Percentiles rank a stretch among this genome's conserved stretches.
These are phyloP conservation scores for Narthecium ossifragum DNA, from an alignment of 106 monocot species.

Conservation along the genomic window DNA sequence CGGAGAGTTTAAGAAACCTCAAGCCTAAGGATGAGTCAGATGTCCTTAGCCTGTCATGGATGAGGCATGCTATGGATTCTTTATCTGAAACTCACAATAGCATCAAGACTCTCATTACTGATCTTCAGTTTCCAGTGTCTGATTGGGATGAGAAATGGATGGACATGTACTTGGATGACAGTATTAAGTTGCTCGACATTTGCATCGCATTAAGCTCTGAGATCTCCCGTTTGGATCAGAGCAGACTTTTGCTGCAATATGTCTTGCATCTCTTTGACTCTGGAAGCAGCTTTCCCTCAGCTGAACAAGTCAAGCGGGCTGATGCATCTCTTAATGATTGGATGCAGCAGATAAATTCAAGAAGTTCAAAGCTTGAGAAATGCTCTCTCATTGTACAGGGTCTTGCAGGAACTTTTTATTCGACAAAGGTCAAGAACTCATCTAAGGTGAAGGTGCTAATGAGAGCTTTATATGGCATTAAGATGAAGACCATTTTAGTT, in stretches of 20 bases:
- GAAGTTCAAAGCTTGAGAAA: constrained; percentile 38
- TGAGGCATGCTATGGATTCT: constrained; percentile 44
- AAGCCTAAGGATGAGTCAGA: constrained; percentile 36
- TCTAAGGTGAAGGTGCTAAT: constrained; percentile 69
- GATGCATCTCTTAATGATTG: constrained; percentile 47
- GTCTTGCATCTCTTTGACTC: constrained; percentile 36
- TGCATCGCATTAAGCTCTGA: constrained; percentile 73
- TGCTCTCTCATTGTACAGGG: constrained; percentile 25
- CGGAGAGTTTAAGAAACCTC: constrained; percentile 46
- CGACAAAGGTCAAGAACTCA: constrained; percentile 49
- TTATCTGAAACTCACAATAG: constrained; percentile 45
- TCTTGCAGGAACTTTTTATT: constrained; percentile 30
- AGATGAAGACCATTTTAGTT: constrained; percentile 52
- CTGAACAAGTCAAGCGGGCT: constrained; percentile 31
- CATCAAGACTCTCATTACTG: constrained; percentile 56
- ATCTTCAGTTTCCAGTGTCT: constrained; percentile 68
- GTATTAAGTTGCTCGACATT: constrained; percentile 81
- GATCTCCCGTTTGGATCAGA: constrained; percentile 59
- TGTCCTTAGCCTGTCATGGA: constrained; percentile 65
- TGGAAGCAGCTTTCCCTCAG: constrained; percentile 8
- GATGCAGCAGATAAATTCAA: constrained; percentile 20
- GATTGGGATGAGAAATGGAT: constrained; percentile 92
- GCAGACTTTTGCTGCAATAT: constrained; percentile 51
- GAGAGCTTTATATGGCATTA: constrained; percentile 68
- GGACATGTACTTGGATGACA: constrained; percentile 66